phyloP scores from a whole-genome alignment of 257 asterid genomes.

The Forsythia viridissima region DNA sequence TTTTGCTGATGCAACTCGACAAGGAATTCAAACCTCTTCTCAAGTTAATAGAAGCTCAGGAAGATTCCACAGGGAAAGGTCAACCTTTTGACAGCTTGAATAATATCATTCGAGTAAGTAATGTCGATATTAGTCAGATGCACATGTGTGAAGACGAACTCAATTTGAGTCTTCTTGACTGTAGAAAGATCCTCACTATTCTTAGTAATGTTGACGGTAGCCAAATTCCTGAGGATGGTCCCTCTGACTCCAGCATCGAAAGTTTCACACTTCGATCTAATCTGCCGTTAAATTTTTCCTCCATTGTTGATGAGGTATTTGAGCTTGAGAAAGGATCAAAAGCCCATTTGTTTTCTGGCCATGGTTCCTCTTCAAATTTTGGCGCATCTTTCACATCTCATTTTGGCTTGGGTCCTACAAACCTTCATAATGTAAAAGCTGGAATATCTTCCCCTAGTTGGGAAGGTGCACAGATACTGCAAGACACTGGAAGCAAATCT shows the following conservation, averaged over 20 bases:
- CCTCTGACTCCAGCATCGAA: constrained; percentile 43
- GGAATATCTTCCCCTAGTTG: constrained; percentile 64
- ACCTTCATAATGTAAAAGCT: constrained; percentile 46
- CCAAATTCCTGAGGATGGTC: constrained; percentile 53
- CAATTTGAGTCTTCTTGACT: constrained; percentile 78
- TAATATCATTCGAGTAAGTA: constrained; percentile 63
- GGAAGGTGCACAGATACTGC: constrained; percentile 59
- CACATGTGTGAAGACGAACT: constrained; percentile 77
- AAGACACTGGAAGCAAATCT: constrained; percentile 41
- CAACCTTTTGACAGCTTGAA: constrained; percentile 63
- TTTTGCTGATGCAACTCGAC: constrained; percentile 90
- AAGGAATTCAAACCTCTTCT: constrained; percentile 85
- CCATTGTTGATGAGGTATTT: constrained; percentile 92
- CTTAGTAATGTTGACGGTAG: constrained; percentile 36
- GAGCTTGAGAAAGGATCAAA: constrained; percentile 88
- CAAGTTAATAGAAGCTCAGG: constrained; percentile 77
- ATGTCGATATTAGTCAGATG: constrained; percentile 76
- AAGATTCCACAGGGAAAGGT: constrained; percentile 62
- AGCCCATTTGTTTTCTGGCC: constrained; percentile 40
- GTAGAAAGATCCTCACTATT: constrained; percentile 47
- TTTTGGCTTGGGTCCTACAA: constrained; percentile 52
- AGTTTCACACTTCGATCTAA: constrained; percentile 51
- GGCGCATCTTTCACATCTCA: constrained; percentile 56
- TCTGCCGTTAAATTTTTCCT: constrained; percentile 56
- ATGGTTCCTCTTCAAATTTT: constrained; percentile 47